phyloP scores from a whole-genome alignment of 257 asterid genomes.

The Primulina eburnea region DNA sequence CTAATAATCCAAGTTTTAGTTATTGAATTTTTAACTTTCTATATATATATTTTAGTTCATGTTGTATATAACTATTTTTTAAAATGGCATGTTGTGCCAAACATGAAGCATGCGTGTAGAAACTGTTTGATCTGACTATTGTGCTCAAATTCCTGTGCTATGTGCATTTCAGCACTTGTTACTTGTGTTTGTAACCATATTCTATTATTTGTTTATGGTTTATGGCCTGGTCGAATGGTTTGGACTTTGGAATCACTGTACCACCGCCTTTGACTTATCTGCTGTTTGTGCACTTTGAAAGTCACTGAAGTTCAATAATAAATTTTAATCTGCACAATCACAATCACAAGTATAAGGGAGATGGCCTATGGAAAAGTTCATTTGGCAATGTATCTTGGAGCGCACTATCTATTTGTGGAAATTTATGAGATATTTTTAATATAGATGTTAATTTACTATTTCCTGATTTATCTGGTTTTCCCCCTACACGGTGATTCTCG shows the following conservation, averaged over 20 bases:
- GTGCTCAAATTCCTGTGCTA: conserved; percentile 15
- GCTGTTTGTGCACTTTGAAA: neutral
- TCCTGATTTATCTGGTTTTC: conserved; percentile 6
- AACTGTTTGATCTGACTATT: conserved; percentile 15
- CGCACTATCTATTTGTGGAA: neutral
- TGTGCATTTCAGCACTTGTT: neutral
- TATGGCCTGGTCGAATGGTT: neutral
- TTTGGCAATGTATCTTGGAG: conserved; percentile 10
- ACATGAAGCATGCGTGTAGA: conserved; percentile 4
- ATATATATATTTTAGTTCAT: too few species aligned
- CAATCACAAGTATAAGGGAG: neutral
- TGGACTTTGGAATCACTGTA: neutral
- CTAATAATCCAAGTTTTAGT: too few species aligned
- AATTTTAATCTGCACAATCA: neutral
- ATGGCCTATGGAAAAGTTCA: conserved; percentile 8
- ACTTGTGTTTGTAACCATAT: neutral
- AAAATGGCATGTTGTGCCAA: neutral
- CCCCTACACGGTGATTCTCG: neutral
- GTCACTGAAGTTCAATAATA: conserved; percentile 13
- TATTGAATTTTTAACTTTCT: too few species aligned
- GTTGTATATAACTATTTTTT: too few species aligned
- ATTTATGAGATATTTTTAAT: neutral
- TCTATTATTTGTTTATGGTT: neutral
- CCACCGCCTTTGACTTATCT: neutral
- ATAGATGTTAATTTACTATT: neutral